Percentiles rank a stretch among this genome's conserved stretches.
phyloP scores from a whole-genome alignment of 2,329 filamentous ascomycete species.

The Aspergillus hiratsukae region DNA sequence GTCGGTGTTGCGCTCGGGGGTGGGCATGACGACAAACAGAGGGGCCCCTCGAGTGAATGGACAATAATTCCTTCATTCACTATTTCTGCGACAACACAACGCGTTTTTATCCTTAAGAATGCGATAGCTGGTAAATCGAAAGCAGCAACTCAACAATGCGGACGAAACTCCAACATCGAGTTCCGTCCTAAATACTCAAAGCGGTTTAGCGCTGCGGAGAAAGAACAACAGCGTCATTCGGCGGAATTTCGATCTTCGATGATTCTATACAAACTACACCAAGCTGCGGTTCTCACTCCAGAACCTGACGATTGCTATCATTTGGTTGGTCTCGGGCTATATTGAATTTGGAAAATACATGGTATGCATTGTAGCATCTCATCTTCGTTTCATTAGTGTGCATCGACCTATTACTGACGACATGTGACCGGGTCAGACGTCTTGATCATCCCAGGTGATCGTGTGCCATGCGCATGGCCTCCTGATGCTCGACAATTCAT shows the following conservation, averaged over 20 bases:
- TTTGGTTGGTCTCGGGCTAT: neutral
- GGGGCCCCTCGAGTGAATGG: conserved; percentile 3
- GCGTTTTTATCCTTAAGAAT: conserved; percentile 10
- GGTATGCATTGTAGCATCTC: neutral
- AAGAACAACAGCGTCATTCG: conserved; percentile 7
- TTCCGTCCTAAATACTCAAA: conserved; percentile 1
- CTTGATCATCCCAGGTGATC: conserved; percentile 8
- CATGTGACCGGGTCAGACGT: conserved; percentile 19
- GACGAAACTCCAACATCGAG: conserved; percentile 3
- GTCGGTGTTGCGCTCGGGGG: conserved; percentile 25
- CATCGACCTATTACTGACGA: conserved; percentile 5
- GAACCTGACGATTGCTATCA: neutral
- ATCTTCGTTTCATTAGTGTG: neutral
- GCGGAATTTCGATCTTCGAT: neutral
- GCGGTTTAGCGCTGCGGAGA: conserved; percentile 18
- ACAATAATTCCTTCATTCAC: conserved; percentile 7
- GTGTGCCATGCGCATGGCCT: neutral
- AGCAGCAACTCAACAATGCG: neutral
- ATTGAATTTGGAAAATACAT: neutral
- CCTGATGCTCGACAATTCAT: neutral
- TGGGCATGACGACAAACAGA: conserved; percentile 28
- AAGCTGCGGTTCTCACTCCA: neutral
- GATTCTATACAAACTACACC: neutral
- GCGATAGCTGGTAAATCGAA: neutral
- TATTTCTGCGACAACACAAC: neutral